Base-by-base conservation (phyloP, 2,329 filamentous ascomycete genomes). In the Fusarium kyushuense region DNA sequence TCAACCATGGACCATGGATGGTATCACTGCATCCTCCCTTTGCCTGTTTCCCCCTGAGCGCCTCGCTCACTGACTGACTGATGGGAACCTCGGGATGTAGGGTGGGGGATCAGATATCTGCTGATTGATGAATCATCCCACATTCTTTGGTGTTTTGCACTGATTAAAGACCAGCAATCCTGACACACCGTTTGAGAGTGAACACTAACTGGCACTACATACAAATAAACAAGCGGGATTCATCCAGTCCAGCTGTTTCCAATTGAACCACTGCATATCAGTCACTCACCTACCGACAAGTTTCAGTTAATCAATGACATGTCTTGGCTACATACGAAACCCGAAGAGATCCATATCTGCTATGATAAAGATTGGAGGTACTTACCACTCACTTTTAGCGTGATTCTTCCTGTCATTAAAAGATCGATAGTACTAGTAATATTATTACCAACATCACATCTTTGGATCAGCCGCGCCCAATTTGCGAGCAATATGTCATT, bases 1-100 rank as follows among this genome's bases (percentile, higher is more conserved):
- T 51, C 33, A 51, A 36, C 6, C 32, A 62, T 65, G 71, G 63
- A 63, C 41, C 17, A 43, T 72, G 70, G 70, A 59, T 69, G 68
- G 67, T 72, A 67, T 57, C 51, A 69, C 66, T 57, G 55, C 66
- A 60, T 72, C 33, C 10, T 51, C 11, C 27, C 32, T 33, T 38
- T 27, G 17, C 27, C 52, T 54, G 49, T 40, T 56, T 46, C 45
- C 58, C 58, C 67, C 56, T 69, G 63, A 57, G 58, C 62, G 58
- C 60, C 62, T 61, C 58, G 36, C 48, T 57, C 23, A 27, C 25
- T 51, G 17, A 51, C 32, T 38, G 17, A 49, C 46, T 38, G 17
- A 40, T 30, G 40, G 21, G 21, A 57, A 30, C 48, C 25, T 45
- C 59, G n/a, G n/a, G 65, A 62, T 40, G 32, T 41, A 55, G 40